These are phyloP conservation scores for Fraxinus velutina DNA, from an alignment of 305 asterid genomes.

Conservation along the genomic window DNA sequence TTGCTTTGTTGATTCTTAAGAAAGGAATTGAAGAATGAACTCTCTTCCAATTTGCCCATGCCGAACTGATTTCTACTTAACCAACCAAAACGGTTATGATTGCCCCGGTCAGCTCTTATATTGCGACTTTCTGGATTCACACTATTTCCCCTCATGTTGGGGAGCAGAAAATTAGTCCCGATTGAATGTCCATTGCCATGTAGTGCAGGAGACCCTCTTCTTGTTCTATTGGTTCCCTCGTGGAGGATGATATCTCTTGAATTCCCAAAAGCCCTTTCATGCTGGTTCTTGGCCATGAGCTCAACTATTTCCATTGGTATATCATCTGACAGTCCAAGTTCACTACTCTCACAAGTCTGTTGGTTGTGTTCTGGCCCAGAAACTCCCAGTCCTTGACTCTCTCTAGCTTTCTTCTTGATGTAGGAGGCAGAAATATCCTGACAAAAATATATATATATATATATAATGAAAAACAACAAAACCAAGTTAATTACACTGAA, in stretches of 20 bases:
- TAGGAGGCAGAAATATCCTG: conserved; percentile 36
- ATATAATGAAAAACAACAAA: not conserved
- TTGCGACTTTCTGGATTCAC: conserved; percentile 20
- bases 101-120: conserved; percentile 20
- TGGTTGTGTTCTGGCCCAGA: conserved; percentile 24
- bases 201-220: conserved; percentile 26
- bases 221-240: conserved; percentile 21
- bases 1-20: conserved; percentile 37
- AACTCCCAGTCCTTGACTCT: conserved; percentile 35
- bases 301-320: conserved; percentile 89
- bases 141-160: conserved; percentile 25
- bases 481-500: conserved; percentile 13
- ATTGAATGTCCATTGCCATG: conserved; percentile 26
- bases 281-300: conserved; percentile 64
- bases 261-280: conserved; percentile 46
- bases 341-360: conserved; percentile 27
- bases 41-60: conserved; percentile 21
- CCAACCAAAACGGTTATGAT: conserved; percentile 23
- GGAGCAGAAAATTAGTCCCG: conserved; percentile 23
- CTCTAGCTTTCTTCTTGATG: conserved; percentile 28
- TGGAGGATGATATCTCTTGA: conserved; percentile 24
- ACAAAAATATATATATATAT: not conserved
- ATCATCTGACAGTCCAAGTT: conserved; percentile 50
- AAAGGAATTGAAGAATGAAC: conserved; percentile 32
- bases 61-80: conserved; percentile 23